Conservation (phyloP, 345 rosid genomes). For the Brassica rapa region DNA sequence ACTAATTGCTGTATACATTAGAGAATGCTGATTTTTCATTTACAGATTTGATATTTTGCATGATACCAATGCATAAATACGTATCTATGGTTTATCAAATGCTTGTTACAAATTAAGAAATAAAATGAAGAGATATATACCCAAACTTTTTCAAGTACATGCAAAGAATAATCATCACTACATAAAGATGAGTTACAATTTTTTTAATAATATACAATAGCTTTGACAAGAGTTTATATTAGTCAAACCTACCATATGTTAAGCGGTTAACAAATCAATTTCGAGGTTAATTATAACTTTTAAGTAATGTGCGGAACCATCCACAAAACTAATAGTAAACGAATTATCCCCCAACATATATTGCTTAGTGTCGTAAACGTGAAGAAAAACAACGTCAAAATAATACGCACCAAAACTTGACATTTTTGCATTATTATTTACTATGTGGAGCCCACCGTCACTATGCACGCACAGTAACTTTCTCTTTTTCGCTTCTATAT, state of each 20-base stretch:
- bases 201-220: background rate
- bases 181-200: background rate
- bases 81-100: background rate
- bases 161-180: background rate
- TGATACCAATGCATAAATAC: background rate
- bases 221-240: background rate
- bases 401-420: no score
- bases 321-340: background rate
- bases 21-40: background rate
- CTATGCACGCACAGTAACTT: no score
- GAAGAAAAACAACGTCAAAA: no score
- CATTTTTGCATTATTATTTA: no score
- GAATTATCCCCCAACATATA: constrained; percentile 7
- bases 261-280: background rate
- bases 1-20: background rate
- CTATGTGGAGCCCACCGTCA: no score
- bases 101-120: background rate
- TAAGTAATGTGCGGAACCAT: background rate
- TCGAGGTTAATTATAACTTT: background rate
- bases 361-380: background rate
- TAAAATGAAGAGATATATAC: background rate
- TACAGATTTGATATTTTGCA: background rate
- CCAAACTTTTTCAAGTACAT: background rate
- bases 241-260: background rate
- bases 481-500: no score